These are phyloP conservation scores for Cenchrus purpureus DNA, from an alignment of 176 grass and related monocot species.

Conservation along the genomic window DNA sequence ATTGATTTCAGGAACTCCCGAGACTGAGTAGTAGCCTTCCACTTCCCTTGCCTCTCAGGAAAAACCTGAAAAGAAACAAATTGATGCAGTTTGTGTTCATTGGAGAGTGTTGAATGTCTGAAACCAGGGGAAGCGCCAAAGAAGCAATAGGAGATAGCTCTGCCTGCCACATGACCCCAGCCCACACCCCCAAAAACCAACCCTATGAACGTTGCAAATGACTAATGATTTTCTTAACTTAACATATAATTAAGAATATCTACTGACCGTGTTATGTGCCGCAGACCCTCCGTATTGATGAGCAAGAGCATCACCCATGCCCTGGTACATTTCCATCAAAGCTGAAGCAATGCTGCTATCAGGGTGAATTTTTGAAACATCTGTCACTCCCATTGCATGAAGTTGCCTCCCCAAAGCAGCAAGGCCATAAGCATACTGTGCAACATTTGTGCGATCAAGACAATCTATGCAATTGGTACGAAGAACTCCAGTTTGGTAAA, in stretches of 20 bases:
- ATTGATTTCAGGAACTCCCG: slow-evolving; percentile 95
- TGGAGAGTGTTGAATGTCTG: slow-evolving; percentile 8
- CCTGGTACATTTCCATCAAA: slow-evolving; percentile 98
- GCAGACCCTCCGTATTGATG: slow-evolving; percentile 99
- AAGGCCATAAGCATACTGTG: slow-evolving; percentile 95
- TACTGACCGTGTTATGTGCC: slow-evolving; percentile 81
- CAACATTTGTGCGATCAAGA: slow-evolving; percentile 95
- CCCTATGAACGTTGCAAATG: slow-evolving; percentile 24
- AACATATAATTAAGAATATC: slow-evolving; percentile 11
- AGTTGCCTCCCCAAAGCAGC: slow-evolving; percentile 88
- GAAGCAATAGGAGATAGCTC: not conserved
- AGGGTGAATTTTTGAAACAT: slow-evolving; percentile 83
- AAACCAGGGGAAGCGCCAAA: slow-evolving; percentile 13
- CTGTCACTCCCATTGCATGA: slow-evolving; percentile 79
- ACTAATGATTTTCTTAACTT: slow-evolving; percentile 10
- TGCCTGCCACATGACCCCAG: not conserved
- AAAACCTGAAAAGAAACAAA: slow-evolving; percentile 76
- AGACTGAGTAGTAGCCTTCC: slow-evolving; percentile 98
- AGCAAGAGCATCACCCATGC: slow-evolving; percentile 97
- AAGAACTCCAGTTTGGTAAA: slow-evolving; percentile 90
- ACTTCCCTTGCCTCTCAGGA: slow-evolving; percentile 94
- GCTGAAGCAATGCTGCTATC: slow-evolving; percentile 86
- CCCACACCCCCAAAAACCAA: not conserved
- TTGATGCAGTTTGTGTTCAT: slow-evolving; percentile 19
- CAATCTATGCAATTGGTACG: slow-evolving; percentile 99